phyloP scores from a whole-genome alignment of 1,284 basidiomycete genomes.

The Ceratobasidium sp. region DNA sequence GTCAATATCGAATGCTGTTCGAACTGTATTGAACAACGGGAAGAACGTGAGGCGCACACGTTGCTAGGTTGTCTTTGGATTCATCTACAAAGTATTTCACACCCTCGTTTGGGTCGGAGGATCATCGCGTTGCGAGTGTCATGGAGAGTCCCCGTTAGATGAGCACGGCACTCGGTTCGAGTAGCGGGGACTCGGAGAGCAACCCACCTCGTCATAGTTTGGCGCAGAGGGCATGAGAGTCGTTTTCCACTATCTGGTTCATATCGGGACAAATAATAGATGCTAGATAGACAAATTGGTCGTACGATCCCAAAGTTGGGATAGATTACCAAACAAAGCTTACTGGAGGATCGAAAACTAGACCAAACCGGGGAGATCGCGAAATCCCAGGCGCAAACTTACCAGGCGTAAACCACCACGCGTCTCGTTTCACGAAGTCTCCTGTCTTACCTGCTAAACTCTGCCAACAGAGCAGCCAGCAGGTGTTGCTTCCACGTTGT shows the following conservation, averaged over 20 bases:
- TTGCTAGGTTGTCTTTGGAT: not conserved
- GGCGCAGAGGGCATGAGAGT: slow-evolving; percentile 58
- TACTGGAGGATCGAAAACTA: slow-evolving; percentile 65
- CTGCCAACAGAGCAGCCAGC: slow-evolving; percentile 25
- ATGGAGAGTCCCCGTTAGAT: slow-evolving; percentile 40
- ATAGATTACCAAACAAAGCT: slow-evolving; percentile 67
- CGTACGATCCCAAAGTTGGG: slow-evolving; percentile 60
- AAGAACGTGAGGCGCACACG: slow-evolving; percentile 18
- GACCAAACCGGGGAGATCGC: not conserved
- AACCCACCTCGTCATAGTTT: slow-evolving; percentile 58
- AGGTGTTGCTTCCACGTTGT: slow-evolving; percentile 43
- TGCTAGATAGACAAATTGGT: not conserved
- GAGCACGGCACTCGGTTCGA: not conserved
- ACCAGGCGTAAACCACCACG: not conserved
- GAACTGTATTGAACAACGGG: slow-evolving; percentile 8
- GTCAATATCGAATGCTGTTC: not conserved
- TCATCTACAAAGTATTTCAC: slow-evolving; percentile 45
- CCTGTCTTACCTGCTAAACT: slow-evolving; percentile 39
- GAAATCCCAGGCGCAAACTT: not conserved
- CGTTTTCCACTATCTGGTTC: slow-evolving; percentile 64
- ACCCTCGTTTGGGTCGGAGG: slow-evolving; percentile 48
- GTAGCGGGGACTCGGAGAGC: slow-evolving; percentile 51
- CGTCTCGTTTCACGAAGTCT: not conserved
- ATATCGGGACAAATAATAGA: slow-evolving; percentile 24
- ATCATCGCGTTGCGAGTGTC: slow-evolving; percentile 62